phyloP scores from a whole-genome alignment of 179 eudicot genomes.

The Silene coronaria region DNA sequence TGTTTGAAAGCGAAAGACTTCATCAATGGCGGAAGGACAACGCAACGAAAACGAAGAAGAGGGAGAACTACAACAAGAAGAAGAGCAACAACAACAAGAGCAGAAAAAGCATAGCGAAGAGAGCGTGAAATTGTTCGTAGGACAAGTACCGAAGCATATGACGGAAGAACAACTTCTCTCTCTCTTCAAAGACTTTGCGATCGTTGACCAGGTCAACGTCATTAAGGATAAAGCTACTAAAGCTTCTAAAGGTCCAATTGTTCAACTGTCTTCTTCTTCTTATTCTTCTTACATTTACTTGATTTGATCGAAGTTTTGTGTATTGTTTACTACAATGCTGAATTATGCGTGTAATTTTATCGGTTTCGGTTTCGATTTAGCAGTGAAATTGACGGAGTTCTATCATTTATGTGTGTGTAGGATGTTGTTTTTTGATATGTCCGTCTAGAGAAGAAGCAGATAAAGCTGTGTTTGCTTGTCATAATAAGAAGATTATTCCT shows the following conservation, averaged over 20 bases:
- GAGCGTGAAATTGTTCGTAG: constrained; percentile 92
- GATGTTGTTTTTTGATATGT: constrained; percentile 85
- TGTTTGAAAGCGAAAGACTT: constrained; percentile 12
- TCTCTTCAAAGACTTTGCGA: constrained; percentile 61
- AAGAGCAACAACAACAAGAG: constrained; percentile 22
- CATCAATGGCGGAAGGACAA: constrained; percentile 25
- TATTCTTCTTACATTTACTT: constrained; percentile 2
- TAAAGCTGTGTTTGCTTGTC: constrained; percentile 67
- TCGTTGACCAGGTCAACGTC: constrained; percentile 86
- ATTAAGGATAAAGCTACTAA: constrained; percentile 84
- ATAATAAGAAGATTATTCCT: constrained; percentile 77
- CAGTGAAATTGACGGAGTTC: background rate
- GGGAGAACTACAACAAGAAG: constrained; percentile 1
- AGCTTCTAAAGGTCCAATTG: constrained; percentile 63
- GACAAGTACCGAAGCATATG: constrained; percentile 92
- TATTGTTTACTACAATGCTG: constrained; percentile 24
- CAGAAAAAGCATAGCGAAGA: constrained; percentile 37
- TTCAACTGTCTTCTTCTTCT: background rate
- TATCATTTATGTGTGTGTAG: constrained; percentile 30
- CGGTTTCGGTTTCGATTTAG: too few species aligned
- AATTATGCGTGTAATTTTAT: too few species aligned
- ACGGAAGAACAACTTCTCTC: constrained; percentile 57
- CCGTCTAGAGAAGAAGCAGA: constrained; percentile 88
- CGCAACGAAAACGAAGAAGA: background rate
- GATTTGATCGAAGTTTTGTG: constrained; percentile 11